phyloP scores from a whole-genome alignment of 768 basidiomycete species.

The Epithele typhae region DNA sequence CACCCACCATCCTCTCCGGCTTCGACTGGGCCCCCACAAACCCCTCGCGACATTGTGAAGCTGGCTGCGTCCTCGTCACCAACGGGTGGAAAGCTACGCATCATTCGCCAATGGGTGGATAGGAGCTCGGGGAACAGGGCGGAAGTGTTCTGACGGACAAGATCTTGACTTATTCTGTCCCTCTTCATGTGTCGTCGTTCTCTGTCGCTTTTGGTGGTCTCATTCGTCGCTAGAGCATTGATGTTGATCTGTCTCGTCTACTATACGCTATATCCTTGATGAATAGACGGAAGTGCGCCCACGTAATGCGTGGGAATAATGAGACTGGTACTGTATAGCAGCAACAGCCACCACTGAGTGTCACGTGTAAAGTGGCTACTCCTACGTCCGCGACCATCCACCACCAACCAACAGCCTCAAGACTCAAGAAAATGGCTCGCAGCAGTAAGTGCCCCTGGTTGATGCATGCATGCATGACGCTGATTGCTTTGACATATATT shows the following conservation, averaged over 20 bases:
- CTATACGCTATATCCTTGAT: too few relatives aligned
- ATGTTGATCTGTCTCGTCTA: too few relatives aligned
- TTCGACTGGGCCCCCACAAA: conserved; percentile 40
- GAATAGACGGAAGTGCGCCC: too few relatives aligned
- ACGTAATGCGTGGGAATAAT: conserved; percentile 7
- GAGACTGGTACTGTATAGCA: conserved; percentile 16
- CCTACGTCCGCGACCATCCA: conserved; percentile 14
- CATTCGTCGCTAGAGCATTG: too few relatives aligned
- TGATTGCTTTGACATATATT: not conserved
- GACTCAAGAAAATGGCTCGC: conserved; percentile 69
- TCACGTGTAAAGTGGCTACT: conserved; percentile 20
- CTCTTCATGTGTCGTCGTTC: conserved; percentile 5
- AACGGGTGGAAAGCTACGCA: conserved; percentile 31
- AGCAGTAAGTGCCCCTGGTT: conserved; percentile 50
- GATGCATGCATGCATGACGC: not conserved
- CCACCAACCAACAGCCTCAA: conserved; percentile 38
- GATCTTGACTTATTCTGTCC: conserved; percentile 10
- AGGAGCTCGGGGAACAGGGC: conserved; percentile 24
- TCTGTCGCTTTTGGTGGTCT: not conserved
- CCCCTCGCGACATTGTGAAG: conserved; percentile 36
- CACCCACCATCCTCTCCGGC: conserved; percentile 46
- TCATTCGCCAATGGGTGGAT: conserved; percentile 42
- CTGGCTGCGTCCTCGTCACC: conserved; percentile 6
- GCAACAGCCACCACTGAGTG: conserved; percentile 14
- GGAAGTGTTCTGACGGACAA: conserved; percentile 24